phyloP scores from a whole-genome alignment of 106 monocot genomes.

The Ottelia alismoides region DNA sequence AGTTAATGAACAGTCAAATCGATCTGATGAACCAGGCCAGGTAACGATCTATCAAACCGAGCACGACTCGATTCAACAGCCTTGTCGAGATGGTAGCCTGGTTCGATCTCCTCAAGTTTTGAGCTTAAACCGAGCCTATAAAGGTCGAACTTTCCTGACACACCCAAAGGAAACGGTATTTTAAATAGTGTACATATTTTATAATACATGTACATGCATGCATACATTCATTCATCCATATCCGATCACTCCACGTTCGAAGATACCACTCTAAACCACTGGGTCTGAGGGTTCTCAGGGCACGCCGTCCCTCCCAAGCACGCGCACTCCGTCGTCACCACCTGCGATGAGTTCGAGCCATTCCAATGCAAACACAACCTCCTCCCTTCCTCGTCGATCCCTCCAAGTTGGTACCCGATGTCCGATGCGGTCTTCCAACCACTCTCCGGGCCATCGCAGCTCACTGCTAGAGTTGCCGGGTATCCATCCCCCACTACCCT shows the following conservation, averaged over 20 bases:
- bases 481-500: slow-evolving; percentile 1
- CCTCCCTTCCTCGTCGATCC: slow-evolving; percentile 1
- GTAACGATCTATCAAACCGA: no score
- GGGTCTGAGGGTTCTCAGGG: slow-evolving; percentile 17
- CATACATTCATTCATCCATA: no score
- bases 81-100: no score
- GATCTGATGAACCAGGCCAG: no score
- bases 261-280: slow-evolving; percentile 31
- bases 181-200: no score
- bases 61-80: no score
- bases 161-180: no score
- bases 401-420: slow-evolving; percentile 10
- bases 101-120: no score
- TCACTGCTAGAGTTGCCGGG: slow-evolving; percentile 7
- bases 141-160: no score
- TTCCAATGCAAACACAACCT: slow-evolving; percentile 18
- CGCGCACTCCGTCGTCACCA: slow-evolving; percentile 16
- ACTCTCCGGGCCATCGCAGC: slow-evolving; percentile 8
- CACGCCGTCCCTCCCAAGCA: slow-evolving; percentile 15
- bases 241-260: slow-evolving; percentile 18
- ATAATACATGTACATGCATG: no score
- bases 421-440: slow-evolving; percentile 8
- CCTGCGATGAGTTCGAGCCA: neutral
- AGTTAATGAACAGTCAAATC: no score
- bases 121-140: no score